Evolutionary conservation across 2,329 filamentous ascomycete genomes (phyloP), one percentile per base, ranked within the genome.

Genomic region (Aspergillus sp.): DNA sequence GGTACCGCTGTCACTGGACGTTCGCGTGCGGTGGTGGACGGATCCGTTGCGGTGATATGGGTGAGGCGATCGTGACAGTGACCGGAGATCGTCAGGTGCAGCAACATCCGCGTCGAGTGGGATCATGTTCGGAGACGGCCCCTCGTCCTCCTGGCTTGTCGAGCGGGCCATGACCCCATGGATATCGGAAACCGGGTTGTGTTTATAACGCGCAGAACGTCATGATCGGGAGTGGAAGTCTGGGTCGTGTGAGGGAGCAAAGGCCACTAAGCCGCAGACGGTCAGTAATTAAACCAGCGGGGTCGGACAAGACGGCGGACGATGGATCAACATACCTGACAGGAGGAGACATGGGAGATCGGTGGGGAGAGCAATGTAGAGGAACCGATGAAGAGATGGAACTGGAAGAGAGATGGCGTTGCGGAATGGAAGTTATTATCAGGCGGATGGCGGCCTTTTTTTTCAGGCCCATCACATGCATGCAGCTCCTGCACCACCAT

Each of bases 1-100:
- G 17, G 93, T 96, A 22, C 93, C 93, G 71, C 92, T 96, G 65
- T 96, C 93, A 72, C 91, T 96, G 11, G 84, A 85, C 2, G 86
- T 82, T 1, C 82, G 80, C 4, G 84, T 85, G 51, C 84, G 81
- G 45, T 56, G 59, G 48, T 64, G 61, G 26, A 62, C 84, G 62
- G 74, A 78, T 58, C 77, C 80, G 57, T 83, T 84, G 66, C 81
- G 84, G 66, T 85, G 84, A 66, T 89, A 89, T 1, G 87, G 87
- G 70, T 89, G 85, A 47, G 88, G 87, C 43, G 86, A 87, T 64
- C 87, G 83, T 53, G 81, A 83, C 60, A 83, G 78, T 47, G 77
- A 71, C 67, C 81, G 79, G 66, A 85, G 66, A 53, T 68, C 49
- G 32, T 70, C 64, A 4, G 55, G 42, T 30, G 60, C 47, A 43